Base-by-base conservation (phyloP, 2,329 filamentous ascomycete genomes). In the Zymoseptoria crescenta region DNA sequence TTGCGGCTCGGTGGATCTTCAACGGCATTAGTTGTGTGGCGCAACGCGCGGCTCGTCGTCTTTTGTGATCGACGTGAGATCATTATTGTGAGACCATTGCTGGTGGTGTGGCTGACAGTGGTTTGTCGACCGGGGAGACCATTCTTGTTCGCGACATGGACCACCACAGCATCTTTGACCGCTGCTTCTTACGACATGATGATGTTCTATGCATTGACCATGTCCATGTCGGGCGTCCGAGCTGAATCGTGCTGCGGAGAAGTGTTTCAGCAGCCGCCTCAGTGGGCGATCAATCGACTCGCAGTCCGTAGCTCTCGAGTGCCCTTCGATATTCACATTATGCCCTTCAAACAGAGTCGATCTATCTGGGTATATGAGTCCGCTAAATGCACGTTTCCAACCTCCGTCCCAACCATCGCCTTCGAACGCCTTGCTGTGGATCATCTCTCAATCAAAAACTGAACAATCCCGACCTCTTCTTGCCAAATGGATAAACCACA, bases 401-500 rank as follows among this genome's bases (percentile, higher is more conserved):
- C 35, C 41, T 28, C 54, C 45, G 20, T 8, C 27, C 41, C 28
- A 10, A 10, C 10, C 24, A 59, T 29, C 27, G 54, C 9, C 19
- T 45, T 24, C 20, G n/a, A 52, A 28, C 49, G 20, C 27, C 20
- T 28, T 52, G 16, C 27, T 52, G 49, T 45, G 10, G 16, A 45
- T 45, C 35, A 16, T 45, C 2, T 41, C 16, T 45, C 16, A 30
- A 29, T 59, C 61, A 72, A 50, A 77, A 75, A 58, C 72, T 75
- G 64, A 77, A 77, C 56, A 77, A 58, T 9, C 74, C 75, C 63
- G 73, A 76, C 62, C 77, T 72, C 68, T 72, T 75, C 73, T 80
- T 80, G 8, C 78, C 77, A 30, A 79, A 70, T 1, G 78, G 78
- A 69, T 80, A 80, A 3, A 80, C 77, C 6, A 80, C 68, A 49